phyloP scores from a whole-genome alignment of 2,329 filamentous ascomycete genomes.

The Fusarium zealandicum region DNA sequence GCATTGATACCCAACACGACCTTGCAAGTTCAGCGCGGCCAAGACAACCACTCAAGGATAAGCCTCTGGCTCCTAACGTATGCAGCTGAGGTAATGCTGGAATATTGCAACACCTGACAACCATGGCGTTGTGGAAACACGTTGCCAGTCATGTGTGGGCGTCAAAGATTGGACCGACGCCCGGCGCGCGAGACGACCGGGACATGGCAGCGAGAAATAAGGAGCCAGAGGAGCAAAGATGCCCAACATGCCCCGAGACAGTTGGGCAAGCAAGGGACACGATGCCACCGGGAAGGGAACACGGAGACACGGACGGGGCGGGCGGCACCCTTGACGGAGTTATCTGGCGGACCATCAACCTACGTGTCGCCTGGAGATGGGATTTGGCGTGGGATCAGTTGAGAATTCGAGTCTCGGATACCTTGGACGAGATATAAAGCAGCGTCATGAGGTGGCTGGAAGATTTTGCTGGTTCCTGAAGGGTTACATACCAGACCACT shows the following conservation, averaged over 20 bases:
- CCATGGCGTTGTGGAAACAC: constrained; percentile 35
- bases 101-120: constrained; percentile 32
- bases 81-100: constrained; percentile 38
- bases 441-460: constrained; percentile 27
- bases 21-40: constrained; percentile 20
- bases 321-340: background rate
- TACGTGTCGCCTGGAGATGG: constrained; percentile 39
- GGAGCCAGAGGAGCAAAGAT: constrained; percentile 33
- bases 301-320: constrained; percentile 21
- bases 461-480: constrained; percentile 28
- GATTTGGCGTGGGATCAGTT: constrained; percentile 27
- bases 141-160: constrained; percentile 39
- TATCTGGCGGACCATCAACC: constrained; percentile 21
- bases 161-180: constrained; percentile 21
- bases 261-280: constrained; percentile 29
- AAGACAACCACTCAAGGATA: constrained; percentile 16
- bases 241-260: constrained; percentile 33
- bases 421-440: constrained; percentile 39
- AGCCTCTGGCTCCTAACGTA: constrained; percentile 20
- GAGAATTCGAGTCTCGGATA: constrained; percentile 35
- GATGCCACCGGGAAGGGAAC: constrained; percentile 28
- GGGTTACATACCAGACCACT: constrained; percentile 22
- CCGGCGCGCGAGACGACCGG: constrained; percentile 15
- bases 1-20: constrained; percentile 51
- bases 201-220: constrained; percentile 27